Conservation (phyloP, 106 monocot genomes). For the Dendrobium huoshanense region DNA sequence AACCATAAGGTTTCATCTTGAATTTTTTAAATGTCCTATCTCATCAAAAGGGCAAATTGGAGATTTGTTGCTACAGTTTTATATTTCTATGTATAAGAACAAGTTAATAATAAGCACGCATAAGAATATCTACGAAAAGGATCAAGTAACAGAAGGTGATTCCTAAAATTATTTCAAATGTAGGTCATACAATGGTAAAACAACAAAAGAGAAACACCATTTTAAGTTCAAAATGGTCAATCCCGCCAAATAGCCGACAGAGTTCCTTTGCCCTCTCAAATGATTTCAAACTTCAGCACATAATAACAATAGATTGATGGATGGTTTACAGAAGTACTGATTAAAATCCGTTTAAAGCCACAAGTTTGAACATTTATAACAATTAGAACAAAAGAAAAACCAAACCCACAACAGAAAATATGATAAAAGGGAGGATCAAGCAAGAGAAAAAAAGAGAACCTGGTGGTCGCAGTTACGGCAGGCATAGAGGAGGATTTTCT, state of each 20-base stretch:
- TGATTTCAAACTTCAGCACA: background rate
- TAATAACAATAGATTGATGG: background rate
- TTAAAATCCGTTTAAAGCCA: background rate
- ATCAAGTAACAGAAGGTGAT: too few species aligned
- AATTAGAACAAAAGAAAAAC: background rate
- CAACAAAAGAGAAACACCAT: background rate
- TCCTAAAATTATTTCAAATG: too few species aligned
- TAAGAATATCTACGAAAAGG: too few species aligned
- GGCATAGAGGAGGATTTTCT: constrained; percentile 33
- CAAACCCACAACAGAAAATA: too few species aligned
- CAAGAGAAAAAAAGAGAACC: constrained; percentile 4
- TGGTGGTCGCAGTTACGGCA: constrained; percentile 33
- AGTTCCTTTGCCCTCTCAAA: background rate
- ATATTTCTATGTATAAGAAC: too few species aligned
- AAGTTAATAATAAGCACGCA: background rate
- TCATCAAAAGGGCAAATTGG: background rate
- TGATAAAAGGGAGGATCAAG: background rate
- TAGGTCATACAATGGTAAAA: too few species aligned
- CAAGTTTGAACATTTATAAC: background rate
- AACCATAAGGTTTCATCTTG: background rate
- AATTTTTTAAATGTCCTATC: background rate
- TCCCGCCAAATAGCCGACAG: background rate
- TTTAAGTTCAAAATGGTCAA: background rate
- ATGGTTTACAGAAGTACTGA: background rate
- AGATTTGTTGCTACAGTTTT: too few species aligned